These are phyloP conservation scores for Seiridium unicorne DNA, from an alignment of 2,329 filamentous ascomycete species.

Conservation along the genomic window DNA sequence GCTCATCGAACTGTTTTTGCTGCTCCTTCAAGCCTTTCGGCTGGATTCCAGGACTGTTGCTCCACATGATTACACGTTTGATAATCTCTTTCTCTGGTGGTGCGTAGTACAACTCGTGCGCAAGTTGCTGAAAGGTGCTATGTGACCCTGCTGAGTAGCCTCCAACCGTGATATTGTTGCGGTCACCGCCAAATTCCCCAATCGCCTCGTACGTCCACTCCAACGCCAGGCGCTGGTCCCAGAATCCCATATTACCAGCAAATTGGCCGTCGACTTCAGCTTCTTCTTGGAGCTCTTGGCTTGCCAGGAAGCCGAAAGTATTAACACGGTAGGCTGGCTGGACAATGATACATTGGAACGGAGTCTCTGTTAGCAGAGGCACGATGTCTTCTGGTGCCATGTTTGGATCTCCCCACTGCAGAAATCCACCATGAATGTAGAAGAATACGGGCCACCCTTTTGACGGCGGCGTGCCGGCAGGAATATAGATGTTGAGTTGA, in stretches of 20 bases:
- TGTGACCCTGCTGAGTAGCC: conserved; percentile 57
- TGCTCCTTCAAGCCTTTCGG: conserved; percentile 14
- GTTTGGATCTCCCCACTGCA: conserved; percentile 55
- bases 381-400: conserved; percentile 33
- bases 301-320: conserved; percentile 54
- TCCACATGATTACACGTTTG: conserved; percentile 45
- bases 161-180: conserved; percentile 46
- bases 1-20: conserved; percentile 13
- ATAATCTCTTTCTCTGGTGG: conserved; percentile 44
- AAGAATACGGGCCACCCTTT: conserved; percentile 57
- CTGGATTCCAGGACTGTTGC: conserved; percentile 13
- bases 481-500: conserved; percentile 55
- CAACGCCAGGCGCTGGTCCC: conserved; percentile 54
- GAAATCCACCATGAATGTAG: conserved; percentile 56
- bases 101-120: conserved; percentile 49
- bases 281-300: conserved; percentile 35
- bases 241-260: conserved; percentile 49
- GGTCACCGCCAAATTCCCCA: conserved; percentile 23
- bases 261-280: conserved; percentile 33
- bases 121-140: conserved; percentile 55
- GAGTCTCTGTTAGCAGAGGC: conserved; percentile 46
- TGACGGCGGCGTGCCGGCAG: conserved; percentile 39
- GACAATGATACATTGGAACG: conserved; percentile 48
- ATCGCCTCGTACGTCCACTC: conserved; percentile 55
- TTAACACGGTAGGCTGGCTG: conserved; percentile 56